Evolutionary conservation across 768 basidiomycete genomes (phyloP).

Genomic region (Tylopilus plumbeoviolaceoides): DNA sequence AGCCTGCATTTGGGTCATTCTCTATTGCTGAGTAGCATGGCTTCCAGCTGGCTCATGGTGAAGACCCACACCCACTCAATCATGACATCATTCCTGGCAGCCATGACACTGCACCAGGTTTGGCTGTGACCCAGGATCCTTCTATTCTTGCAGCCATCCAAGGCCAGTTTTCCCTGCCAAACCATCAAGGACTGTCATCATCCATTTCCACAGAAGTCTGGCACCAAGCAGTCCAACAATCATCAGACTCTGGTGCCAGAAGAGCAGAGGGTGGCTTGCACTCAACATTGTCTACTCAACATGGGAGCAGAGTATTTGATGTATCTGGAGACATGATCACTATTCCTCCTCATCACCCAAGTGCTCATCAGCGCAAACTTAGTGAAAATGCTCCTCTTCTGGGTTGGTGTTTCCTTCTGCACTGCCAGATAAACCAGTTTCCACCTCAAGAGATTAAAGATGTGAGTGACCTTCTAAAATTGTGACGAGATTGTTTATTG

Average conservation of each 20-base stretch:
- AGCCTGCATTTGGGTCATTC: conserved; percentile 38
- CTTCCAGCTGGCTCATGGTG: conserved; percentile 38
- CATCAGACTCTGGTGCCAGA: conserved; percentile 12
- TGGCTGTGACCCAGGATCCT: conserved; percentile 42
- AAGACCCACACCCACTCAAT: conserved; percentile 15
- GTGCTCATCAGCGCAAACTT: conserved; percentile 75
- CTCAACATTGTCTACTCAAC: background rate
- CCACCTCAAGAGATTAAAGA: no score
- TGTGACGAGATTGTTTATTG: no score
- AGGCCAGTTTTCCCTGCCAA: conserved; percentile 20
- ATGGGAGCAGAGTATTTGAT: conserved; percentile 7
- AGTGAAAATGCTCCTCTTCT: conserved; percentile 77
- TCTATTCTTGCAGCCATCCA: conserved; percentile 36
- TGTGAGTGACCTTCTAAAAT: no score
- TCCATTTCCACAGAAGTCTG: conserved; percentile 53
- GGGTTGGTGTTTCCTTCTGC: no score
- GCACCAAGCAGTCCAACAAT: conserved; percentile 30
- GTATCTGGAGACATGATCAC: conserved; percentile 7
- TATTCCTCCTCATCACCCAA: conserved; percentile 19
- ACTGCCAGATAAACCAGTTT: no score
- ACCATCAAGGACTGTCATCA: conserved; percentile 25
- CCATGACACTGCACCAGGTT: conserved; percentile 1
- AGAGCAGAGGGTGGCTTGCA: conserved; percentile 7
- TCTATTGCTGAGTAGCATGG: conserved; percentile 50
- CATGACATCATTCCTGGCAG: conserved; percentile 1